A percentile compares a stretch with the other conserved stretches of the same genome.
These are phyloP conservation scores for Intubia oerlemansii DNA, from an alignment of 2,329 filamentous ascomycete genomes.

Conservation along the genomic window DNA sequence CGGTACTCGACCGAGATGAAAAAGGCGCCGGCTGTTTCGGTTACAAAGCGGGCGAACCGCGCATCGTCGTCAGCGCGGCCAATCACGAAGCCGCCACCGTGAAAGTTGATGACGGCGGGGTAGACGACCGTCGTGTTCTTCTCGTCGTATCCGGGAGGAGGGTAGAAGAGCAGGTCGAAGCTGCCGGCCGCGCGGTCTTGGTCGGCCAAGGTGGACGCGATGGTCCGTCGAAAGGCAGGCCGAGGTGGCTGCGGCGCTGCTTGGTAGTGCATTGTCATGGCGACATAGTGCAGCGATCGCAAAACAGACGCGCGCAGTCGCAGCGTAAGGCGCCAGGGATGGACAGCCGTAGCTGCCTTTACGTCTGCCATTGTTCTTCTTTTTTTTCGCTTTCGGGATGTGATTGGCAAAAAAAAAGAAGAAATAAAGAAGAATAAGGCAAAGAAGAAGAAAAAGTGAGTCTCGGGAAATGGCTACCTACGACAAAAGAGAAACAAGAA, in stretches of 20 bases:
- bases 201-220: conserved; percentile 24
- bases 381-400: too few species aligned
- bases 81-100: conserved; percentile 45
- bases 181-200: conserved; percentile 9
- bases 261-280: conserved; percentile 45
- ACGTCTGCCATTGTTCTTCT: too few species aligned
- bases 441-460: too few species aligned
- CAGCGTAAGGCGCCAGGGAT: conserved; percentile 35
- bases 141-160: conserved; percentile 16
- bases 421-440: too few species aligned
- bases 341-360: too few species aligned
- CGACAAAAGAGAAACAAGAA: too few species aligned
- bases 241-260: conserved; percentile 36
- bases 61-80: conserved; percentile 42
- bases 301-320: conserved; percentile 41
- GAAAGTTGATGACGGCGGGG: conserved; percentile 41
- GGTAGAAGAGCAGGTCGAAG: conserved; percentile 21
- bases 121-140: conserved; percentile 8
- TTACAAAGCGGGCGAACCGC: conserved; percentile 33
- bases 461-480: too few species aligned
- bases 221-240: conserved; percentile 34
- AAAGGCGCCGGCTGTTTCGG: conserved; percentile 25
- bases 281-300: conserved; percentile 45
- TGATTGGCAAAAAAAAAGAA: too few species aligned
- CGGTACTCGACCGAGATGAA: conserved; percentile 46